Percentiles rank a stretch among this genome's conserved stretches.
These are phyloP conservation scores for Neurospora pannonica DNA, from an alignment of 495 filamentous ascomycete species.

Conservation along the genomic window DNA sequence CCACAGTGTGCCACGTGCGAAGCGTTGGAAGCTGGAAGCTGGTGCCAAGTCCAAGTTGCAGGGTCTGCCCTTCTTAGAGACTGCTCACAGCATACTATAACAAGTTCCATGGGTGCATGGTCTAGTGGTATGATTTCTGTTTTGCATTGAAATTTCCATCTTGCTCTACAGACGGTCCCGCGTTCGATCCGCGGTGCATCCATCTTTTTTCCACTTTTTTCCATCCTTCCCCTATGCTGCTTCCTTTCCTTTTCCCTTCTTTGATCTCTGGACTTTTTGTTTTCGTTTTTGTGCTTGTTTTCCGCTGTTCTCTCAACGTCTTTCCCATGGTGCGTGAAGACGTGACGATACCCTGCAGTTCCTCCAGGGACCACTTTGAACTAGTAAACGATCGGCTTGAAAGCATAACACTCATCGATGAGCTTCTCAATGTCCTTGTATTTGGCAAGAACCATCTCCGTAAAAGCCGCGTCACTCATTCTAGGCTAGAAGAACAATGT, in stretches of 20 bases:
- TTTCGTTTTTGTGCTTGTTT: not conserved
- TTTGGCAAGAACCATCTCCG: not conserved
- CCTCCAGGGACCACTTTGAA: not conserved
- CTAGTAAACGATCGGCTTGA: not conserved
- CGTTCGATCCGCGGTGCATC: not conserved
- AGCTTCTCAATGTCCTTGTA: not conserved
- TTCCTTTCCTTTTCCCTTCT: not conserved
- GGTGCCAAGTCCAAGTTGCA: not conserved
- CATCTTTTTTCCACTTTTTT: not conserved
- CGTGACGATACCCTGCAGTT: not conserved
- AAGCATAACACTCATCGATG: not conserved
- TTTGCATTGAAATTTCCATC: conserved; percentile 3
- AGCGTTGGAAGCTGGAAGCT: not conserved
- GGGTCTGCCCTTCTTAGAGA: not conserved
- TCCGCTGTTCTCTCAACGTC: not conserved
- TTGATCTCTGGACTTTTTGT: not conserved
- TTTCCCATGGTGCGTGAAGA: not conserved
- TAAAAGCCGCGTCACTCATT: not conserved
- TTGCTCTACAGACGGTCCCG: conserved; percentile 3
- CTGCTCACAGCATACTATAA: not conserved
- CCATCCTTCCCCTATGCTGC: not conserved
- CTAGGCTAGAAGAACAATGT: not conserved
- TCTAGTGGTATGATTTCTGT: conserved; percentile 9
- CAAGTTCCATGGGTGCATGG: conserved; percentile 5
- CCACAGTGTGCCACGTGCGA: not conserved